phyloP scores from a whole-genome alignment of 192 early-diverging fungal genomes.

The Gonapodya prolifera region DNA sequence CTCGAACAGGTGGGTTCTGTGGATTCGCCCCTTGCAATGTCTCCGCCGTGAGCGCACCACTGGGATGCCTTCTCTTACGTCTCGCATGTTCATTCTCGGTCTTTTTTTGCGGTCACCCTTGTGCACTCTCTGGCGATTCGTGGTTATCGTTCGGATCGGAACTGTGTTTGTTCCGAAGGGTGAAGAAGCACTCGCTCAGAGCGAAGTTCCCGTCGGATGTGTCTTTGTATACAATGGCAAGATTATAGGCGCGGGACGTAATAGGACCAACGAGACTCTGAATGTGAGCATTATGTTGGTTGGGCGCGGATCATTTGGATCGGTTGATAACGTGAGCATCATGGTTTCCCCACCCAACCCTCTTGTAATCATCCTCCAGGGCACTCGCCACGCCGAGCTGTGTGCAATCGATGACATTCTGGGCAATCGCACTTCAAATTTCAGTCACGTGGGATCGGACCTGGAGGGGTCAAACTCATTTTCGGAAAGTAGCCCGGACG shows the following conservation, averaged over 20 bases:
- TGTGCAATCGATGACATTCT: constrained; percentile 78
- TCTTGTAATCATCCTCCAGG: constrained; percentile 27
- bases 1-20: neutral
- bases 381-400: constrained; percentile 87
- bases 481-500: no score
- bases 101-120: neutral
- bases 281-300: constrained; percentile 44
- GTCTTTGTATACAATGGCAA: constrained; percentile 61
- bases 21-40: neutral
- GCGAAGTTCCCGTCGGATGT: constrained; percentile 95
- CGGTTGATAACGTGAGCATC: neutral
- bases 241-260: constrained; percentile 72
- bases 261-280: constrained; percentile 70
- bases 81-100: no score
- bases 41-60: no score
- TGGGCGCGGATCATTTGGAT: no score
- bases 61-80: no score
- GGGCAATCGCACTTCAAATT: neutral
- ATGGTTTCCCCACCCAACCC: neutral
- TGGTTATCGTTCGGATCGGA: neutral
- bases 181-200: constrained; percentile 62
- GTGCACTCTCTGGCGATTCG: neutral
- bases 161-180: constrained; percentile 17
- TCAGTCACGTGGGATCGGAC: neutral
- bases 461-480: neutral